Percentiles rank a stretch among this genome's conserved stretches.
phyloP scores from a whole-genome alignment of 177 flowering plant species.

The Vitis hybrid region DNA sequence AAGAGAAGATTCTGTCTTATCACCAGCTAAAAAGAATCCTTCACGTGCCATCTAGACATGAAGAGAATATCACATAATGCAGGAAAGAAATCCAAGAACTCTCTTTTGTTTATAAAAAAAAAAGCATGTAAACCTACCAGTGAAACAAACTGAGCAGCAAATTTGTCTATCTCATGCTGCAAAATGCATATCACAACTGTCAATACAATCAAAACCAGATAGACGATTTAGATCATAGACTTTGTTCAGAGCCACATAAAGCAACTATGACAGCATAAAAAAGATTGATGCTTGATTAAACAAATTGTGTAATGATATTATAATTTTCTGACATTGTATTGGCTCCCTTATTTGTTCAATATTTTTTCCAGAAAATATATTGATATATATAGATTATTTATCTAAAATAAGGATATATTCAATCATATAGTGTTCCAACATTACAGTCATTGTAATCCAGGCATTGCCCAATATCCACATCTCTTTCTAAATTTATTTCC shows the following conservation, averaged over 20 bases:
- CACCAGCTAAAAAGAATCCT: slow-evolving; percentile 12
- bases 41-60: slow-evolving; percentile 24
- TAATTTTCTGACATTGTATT: too few relatives aligned
- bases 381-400: too few relatives aligned
- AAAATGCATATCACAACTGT: slow-evolving; percentile 10
- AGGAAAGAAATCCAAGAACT: background rate
- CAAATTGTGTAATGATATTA: too few relatives aligned
- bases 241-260: background rate
- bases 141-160: slow-evolving; percentile 20
- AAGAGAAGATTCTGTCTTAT: slow-evolving; percentile 8
- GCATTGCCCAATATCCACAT: too few relatives aligned
- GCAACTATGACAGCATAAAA: background rate
- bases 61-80: slow-evolving; percentile 1
- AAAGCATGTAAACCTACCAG: slow-evolving; percentile 12
- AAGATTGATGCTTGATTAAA: too few relatives aligned
- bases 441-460: too few relatives aligned
- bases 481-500: too few relatives aligned
- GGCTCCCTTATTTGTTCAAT: too few relatives aligned
- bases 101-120: background rate
- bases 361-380: too few relatives aligned
- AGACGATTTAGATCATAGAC: background rate
- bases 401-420: too few relatives aligned
- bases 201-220: background rate
- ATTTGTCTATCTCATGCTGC: slow-evolving; percentile 18
- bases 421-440: too few relatives aligned